Percentiles rank a stretch among this genome's conserved stretches.
Conservation (phyloP, 2,329 filamentous ascomycete genomes). For the Fusarium mangiferae region DNA sequence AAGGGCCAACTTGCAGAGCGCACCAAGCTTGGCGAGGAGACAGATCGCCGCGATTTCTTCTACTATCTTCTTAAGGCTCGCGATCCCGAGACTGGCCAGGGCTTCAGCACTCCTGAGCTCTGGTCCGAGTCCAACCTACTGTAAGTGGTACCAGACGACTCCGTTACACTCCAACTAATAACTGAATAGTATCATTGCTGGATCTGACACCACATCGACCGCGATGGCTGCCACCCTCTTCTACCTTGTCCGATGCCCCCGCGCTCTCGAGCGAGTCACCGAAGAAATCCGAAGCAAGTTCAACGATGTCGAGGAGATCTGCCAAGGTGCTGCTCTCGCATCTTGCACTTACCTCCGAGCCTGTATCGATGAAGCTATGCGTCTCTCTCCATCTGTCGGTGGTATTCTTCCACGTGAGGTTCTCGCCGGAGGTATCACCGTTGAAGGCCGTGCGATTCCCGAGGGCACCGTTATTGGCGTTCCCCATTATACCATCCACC, state of each 20-base stretch:
- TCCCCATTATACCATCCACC: slow-evolving; percentile 75
- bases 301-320: slow-evolving; percentile 63
- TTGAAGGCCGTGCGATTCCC: slow-evolving; percentile 65
- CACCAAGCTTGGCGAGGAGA: slow-evolving; percentile 72
- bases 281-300: slow-evolving; percentile 65
- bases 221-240: slow-evolving; percentile 72
- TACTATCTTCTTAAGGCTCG: slow-evolving; percentile 77
- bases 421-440: slow-evolving; percentile 61
- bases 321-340: slow-evolving; percentile 60
- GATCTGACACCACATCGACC: slow-evolving; percentile 77
- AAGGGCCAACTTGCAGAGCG: slow-evolving; percentile 73
- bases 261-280: slow-evolving; percentile 58
- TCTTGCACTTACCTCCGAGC: slow-evolving; percentile 69
- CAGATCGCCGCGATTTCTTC: slow-evolving; percentile 79
- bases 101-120: slow-evolving; percentile 72
- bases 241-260: slow-evolving; percentile 66
- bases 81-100: slow-evolving; percentile 76
- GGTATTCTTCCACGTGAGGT: slow-evolving; percentile 70
- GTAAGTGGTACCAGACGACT: slow-evolving; percentile 47
- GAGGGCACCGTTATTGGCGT: slow-evolving; percentile 71
- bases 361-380: slow-evolving; percentile 74
- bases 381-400: slow-evolving; percentile 69
- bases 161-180: slow-evolving; percentile 1
- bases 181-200: slow-evolving; percentile 70
- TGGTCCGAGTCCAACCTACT: slow-evolving; percentile 78